Evolutionary conservation across 352 stramenopile species (phyloP), one percentile per base, ranked within the genome.

Genomic region (Globisporangium emineosum): DNA sequence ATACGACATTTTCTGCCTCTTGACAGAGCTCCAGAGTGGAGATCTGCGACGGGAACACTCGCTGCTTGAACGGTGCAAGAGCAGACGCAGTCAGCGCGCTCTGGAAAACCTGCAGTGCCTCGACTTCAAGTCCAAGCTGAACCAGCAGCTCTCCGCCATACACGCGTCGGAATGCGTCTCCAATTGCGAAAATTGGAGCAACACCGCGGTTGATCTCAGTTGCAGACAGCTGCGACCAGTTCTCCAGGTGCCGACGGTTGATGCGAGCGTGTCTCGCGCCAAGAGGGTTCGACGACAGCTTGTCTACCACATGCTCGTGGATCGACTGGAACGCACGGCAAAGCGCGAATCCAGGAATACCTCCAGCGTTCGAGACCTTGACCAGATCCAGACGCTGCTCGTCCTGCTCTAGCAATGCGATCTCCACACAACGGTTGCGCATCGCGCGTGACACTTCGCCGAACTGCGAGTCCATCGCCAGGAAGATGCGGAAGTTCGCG

Each of bases 371-470:
- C 0, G 85, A 72, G 17, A 96, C 81, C 32, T 79, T 81, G 7
- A 91, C 74, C n/a, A 91, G 63, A 60, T 94, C 87, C 2, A 91
- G 62, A 40, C 79, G 71, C 61, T 82, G 70, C 30, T 77, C 70
- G 8, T 91, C 81, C 1, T 81, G 64, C 1, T 75, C 64, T 2
- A 75, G 47, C 33, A 96, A 67, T 1, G 81, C 94, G 43, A 99
- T 90, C 78, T 99, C 98, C 25, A 99, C 89, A 77, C 98, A 99
- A 32, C 98, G 93, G 76, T 99, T 99, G 61, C 98, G 83, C 98
- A 99, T 99, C 12, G 98, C 98, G 56, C 98, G 93, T 21, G 96
- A 99, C 13, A 99, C 90, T 85, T 99, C 98, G 29, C 91, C 90
- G 57, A 88, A 97, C 50, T 93, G 83, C 12, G 97, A 71, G 75